Base-by-base conservation (phyloP, 805 yeast species). In the Metschnikowia reukaufii region DNA sequence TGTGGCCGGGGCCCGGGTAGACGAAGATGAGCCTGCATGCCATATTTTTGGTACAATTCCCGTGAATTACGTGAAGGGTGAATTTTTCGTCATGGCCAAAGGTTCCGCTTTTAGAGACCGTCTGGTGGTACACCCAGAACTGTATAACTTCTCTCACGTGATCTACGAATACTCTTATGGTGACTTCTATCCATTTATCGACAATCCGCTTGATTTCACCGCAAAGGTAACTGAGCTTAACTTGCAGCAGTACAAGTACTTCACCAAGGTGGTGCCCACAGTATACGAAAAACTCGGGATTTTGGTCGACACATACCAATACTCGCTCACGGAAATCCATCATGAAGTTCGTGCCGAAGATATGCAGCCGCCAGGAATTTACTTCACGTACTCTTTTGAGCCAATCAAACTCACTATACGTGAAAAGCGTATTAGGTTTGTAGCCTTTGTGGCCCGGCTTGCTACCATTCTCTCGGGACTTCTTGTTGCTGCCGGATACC, bases 121-220 rank as follows among this genome's bases (percentile, higher is more conserved):
- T 48, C 68, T 78, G 38, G 65, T 67, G 36, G 73, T 76, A 9
- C 79, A 79, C 0, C 29, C 59, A 6, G 80, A 80, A 33, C 67
- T 75, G 18, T 67, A 88, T 48, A 87, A 92, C 60, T 86, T 92
- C 62, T 78, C 96, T 0, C 99, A 94, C 66, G 81, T 81, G 4
- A 84, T 94, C 49, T 79, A 80, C 49, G 98, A 92, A 64, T 80
- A 90, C 52, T 89, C 97, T 9, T 92, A 84, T 67, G 99, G 99
- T 12, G 88, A 82, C 31, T 90, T 86, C 65, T 90, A 82, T 60
- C 97, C 99, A 3, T 85, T 79, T 56, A 74, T 91, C 52, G 77
- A 84, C 56, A 92, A 92, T 61, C 96, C 97, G n/a, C 74, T 94
- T 52, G 98, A 94, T 64, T 74, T 74, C 39, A 84, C 92, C 0